phyloP scores from a whole-genome alignment of 1,139 yeast genomes.

The Candida smagusa region DNA sequence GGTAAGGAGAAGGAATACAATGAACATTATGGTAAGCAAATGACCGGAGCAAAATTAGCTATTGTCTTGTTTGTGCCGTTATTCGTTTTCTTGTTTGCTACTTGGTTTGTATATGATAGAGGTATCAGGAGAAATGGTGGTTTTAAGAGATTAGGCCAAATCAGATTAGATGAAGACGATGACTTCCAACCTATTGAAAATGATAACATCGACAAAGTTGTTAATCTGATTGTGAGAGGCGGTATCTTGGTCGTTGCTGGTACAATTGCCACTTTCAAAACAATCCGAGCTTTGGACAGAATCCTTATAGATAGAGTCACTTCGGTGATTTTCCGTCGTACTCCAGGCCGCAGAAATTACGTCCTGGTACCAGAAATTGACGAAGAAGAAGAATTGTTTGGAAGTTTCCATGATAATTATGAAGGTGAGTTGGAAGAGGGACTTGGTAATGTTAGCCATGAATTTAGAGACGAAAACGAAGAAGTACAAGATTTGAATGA shows the following conservation, averaged over 20 bases:
- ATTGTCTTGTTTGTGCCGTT: slow-evolving; percentile 58
- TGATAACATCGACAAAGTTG: slow-evolving; percentile 58
- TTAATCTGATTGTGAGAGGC: slow-evolving; percentile 58
- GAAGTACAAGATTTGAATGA: slow-evolving; percentile 3
- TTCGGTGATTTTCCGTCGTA: slow-evolving; percentile 35
- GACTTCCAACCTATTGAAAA: slow-evolving; percentile 63
- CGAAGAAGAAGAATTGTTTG: slow-evolving; percentile 48
- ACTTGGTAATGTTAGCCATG: slow-evolving; percentile 8
- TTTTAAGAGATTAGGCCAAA: slow-evolving; percentile 78
- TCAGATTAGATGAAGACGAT: slow-evolving; percentile 70
- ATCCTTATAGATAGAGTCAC: slow-evolving; percentile 34
- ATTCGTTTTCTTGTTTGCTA: slow-evolving; percentile 50
- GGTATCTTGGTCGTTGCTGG: slow-evolving; percentile 56
- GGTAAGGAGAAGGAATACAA: slow-evolving; percentile 73
- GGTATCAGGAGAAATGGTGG: slow-evolving; percentile 83
- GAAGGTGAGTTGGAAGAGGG: slow-evolving; percentile 48
- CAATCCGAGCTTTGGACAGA: slow-evolving; percentile 34
- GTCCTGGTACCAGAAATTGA: slow-evolving; percentile 44
- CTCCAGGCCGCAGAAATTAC: slow-evolving; percentile 42
- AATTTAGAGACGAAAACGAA: slow-evolving; percentile 10
- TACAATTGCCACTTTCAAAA: slow-evolving; percentile 37
- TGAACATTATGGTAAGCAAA: slow-evolving; percentile 53
- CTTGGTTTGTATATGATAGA: slow-evolving; percentile 75
- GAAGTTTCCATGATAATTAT: slow-evolving; percentile 43
- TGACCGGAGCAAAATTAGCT: slow-evolving; percentile 52